Evolutionary conservation across 331 rosid genomes (phyloP).

Genomic region (Spiraea crenata): DNA sequence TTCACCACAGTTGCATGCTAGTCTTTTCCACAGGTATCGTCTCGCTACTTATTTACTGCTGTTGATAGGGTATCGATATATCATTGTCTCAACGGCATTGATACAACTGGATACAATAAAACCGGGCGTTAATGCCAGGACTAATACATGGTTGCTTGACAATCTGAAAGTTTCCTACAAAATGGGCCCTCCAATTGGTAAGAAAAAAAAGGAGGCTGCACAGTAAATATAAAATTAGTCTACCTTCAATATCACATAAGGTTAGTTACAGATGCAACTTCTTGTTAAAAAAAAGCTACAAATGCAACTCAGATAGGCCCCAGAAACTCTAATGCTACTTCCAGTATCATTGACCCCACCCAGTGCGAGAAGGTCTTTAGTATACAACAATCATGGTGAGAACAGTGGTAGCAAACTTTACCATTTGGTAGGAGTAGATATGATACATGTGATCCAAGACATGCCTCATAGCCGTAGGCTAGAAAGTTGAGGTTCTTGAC

Average conservation of each 20-base stretch:
- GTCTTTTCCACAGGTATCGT: no score
- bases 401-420: conserved; percentile 9
- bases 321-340: not conserved
- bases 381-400: conserved; percentile 5
- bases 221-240: not conserved
- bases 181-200: no score
- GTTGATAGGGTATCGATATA: no score
- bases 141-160: no score
- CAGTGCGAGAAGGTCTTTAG: no score
- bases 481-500: conserved; percentile 14
- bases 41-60: no score
- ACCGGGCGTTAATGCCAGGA: no score
- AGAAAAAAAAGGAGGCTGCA: no score
- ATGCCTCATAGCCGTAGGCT: conserved; percentile 10
- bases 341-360: not conserved
- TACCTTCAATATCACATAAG: not conserved
- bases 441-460: conserved; percentile 11
- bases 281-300: not conserved
- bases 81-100: no score
- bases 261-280: conserved; percentile 2
- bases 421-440: conserved; percentile 12
- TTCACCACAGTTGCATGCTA: no score
- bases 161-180: no score
- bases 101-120: no score
- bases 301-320: not conserved